Conservation (phyloP, 2,329 filamentous ascomycete species). For the Verticillium isaacii region DNA sequence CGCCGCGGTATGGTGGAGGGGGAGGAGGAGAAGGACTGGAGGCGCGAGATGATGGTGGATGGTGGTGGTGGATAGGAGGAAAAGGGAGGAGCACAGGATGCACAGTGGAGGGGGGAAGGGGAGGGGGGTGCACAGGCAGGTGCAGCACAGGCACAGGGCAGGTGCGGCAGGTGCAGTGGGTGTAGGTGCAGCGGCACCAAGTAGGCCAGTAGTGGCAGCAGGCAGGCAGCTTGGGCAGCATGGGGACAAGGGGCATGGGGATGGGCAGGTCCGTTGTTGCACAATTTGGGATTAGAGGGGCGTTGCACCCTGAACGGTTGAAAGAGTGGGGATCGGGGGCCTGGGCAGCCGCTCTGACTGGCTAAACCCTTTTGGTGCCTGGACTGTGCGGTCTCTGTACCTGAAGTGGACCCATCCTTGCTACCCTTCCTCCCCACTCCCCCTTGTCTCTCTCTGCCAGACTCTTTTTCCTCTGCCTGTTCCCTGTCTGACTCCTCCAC, state of each 20-base stretch:
- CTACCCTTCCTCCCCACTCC: neutral
- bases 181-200: neutral
- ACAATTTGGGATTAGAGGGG: neutral
- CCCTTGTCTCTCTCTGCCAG: neutral
- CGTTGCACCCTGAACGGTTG: neutral
- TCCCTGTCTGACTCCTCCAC: neutral
- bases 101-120: neutral
- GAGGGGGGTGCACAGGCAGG: neutral
- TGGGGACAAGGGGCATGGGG: neutral
- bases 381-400: neutral
- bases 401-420: neutral
- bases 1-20: neutral
- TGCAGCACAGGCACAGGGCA: neutral
- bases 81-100: conserved; percentile 5
- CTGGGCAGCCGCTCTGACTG: neutral
- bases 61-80: conserved; percentile 5
- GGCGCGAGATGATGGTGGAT: conserved; percentile 2
- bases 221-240: neutral
- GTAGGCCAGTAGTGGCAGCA: neutral
- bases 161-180: neutral
- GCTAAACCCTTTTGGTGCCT: neutral
- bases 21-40: neutral
- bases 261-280: neutral
- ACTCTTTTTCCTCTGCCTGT: neutral
- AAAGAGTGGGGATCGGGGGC: neutral